Evolutionary conservation across 2,329 filamentous ascomycete genomes (phyloP), one percentile per base, ranked within the genome.

Genomic region (Rhexocercosporidium sp.): DNA sequence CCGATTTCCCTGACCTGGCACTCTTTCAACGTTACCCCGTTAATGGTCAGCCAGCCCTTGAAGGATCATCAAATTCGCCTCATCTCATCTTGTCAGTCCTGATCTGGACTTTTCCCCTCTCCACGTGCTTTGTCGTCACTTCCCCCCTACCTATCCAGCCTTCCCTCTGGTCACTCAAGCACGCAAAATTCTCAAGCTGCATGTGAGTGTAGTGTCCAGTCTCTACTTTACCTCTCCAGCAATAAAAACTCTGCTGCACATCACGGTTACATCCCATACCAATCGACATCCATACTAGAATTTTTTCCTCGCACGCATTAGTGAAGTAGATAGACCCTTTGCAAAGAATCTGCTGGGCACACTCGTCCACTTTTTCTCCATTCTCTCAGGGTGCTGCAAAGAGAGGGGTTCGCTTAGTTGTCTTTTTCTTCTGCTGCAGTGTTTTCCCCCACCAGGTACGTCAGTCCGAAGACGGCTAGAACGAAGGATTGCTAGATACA

Each of bases 161-260:
- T n/a, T 11, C 34, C 11, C 22, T 49, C 5, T 25, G 62, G 64
- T 66, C 67, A 66, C 11, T 59, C 64, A 66, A 63, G 64, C 60
- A 66, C 34, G 67, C 67, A 67, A 54, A 69, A 64, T 70, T 70
- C 68, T 70, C 68, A 70, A 66, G 65, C 54, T 66, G 68, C 68
- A 70, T 66, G 29, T 44, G 16, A 18, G n/a, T n/a, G n/a, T n/a
- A n/a, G n/a, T n/a, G n/a, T n/a, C 27, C n/a, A 8, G 29, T 39
- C 60, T 16, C 62, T 59, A 65, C 39, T 11, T 44, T 5, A 9
- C 41, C 41, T 5, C 41, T 7, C 34, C 34, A 37, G 12, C 9
- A 11, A 2, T 37, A 5, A 62, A 62, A 62, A 34, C 53, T 56
- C 53, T 56, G 53, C 53, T 12, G 53, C n/a, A 37, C 9, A 37